Base-by-base conservation (phyloP, 2,329 filamentous ascomycete genomes). In the Dothidotthia symphoricarpi region DNA sequence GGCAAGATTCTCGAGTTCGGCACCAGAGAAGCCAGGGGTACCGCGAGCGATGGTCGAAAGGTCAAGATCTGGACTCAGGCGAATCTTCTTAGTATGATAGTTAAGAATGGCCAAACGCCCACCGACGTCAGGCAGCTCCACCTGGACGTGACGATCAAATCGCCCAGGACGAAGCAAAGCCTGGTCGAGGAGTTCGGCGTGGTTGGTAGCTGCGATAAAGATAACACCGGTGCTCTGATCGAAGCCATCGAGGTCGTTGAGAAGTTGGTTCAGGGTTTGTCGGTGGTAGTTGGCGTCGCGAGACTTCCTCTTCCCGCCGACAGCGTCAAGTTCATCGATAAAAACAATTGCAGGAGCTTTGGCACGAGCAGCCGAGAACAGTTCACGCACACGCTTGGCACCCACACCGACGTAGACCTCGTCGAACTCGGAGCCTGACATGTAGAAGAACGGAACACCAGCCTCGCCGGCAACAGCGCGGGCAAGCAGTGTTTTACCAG, bases 381-480 rank as follows among this genome's bases (percentile, higher is more conserved):
- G 78, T 47, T 96, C 93, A 42, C 93, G 88, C 32, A 98, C 91
- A 60, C 93, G 86, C 75, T 98, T 95, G 30, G 89, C 89, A 62
- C 90, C 89, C 36, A 98, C 93, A 63, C 93, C 93, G 24, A 98
- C 94, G 61, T 96, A 98, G 35, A 98, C 85, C 69, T 98, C 93
- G 61, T 98, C 93, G 63, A 98, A 98, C 67, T 98, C 93, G 41
- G 88, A 95, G 34, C 93, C 93, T 61, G 93, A 98, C 91, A 98
- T 97, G 77, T 96, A 98, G 77, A 97, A 98, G 77, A 98, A 98
- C 1, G 93, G 93, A 13, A 98, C 93, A 39, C 91, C 93, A 36
- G 93, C 90, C 72, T 98, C 93, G 35, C 93, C 93, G 31, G 93
- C 93, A 44, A 98, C 93, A 38, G 93, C 94, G 59, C 93, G 85